Evolutionary conservation across 2,329 filamentous ascomycete genomes (phyloP).

Genomic region (Fusarium caatingaense): DNA sequence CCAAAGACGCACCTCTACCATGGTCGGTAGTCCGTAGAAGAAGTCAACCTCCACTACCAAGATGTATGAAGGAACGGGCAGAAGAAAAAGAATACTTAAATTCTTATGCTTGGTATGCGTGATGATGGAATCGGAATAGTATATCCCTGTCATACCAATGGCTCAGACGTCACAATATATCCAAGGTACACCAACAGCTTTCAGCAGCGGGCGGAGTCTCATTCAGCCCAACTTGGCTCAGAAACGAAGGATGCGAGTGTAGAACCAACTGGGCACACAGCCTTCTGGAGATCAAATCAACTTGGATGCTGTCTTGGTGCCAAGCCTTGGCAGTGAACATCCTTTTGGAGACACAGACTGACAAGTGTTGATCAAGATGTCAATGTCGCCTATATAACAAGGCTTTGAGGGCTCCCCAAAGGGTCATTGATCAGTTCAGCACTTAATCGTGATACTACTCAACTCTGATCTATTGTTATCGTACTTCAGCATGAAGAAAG

Average conservation of each 20-base stretch:
- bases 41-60: background rate
- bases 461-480: background rate
- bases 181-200: background rate
- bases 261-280: background rate
- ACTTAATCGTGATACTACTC: background rate
- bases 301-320: background rate
- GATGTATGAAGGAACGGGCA: background rate
- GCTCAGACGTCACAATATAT: background rate
- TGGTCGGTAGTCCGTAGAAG: background rate
- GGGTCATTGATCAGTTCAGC: background rate
- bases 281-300: background rate
- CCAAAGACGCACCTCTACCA: background rate
- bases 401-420: background rate
- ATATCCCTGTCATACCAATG: background rate
- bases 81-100: background rate
- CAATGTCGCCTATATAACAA: background rate
- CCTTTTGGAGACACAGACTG: background rate
- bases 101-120: background rate
- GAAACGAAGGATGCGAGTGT: background rate
- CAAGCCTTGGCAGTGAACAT: constrained; percentile 1
- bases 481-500: background rate
- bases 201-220: background rate
- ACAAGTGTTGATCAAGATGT: background rate
- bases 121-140: background rate
- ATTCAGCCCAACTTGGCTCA: background rate